A percentile compares a stretch with the other conserved stretches of the same genome.
Conservation (phyloP, 164 flowering plant genomes). For the Berberis thunbergii region DNA sequence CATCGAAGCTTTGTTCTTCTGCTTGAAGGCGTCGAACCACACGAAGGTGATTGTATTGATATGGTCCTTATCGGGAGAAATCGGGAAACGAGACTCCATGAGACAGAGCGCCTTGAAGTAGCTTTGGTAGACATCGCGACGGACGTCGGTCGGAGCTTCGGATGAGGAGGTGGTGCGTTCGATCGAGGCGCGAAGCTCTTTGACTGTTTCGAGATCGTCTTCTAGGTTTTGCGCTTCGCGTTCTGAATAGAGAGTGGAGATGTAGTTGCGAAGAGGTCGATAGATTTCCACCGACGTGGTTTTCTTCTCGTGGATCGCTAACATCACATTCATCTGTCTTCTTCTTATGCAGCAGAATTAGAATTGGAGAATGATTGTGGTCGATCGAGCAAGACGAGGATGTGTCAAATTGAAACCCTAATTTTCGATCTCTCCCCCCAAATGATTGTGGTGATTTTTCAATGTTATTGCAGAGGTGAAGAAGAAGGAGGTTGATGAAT, state of each 20-base stretch:
- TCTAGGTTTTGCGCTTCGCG: slow-evolving; percentile 87
- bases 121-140: slow-evolving; percentile 65
- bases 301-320: slow-evolving; percentile 90
- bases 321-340: slow-evolving; percentile 42
- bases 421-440: too few relatives aligned
- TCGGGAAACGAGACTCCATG: slow-evolving; percentile 85
- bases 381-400: too few relatives aligned
- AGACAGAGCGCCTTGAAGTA: slow-evolving; percentile 66
- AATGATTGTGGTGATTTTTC: too few relatives aligned
- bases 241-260: slow-evolving; percentile 65
- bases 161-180: slow-evolving; percentile 52
- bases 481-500: too few relatives aligned
- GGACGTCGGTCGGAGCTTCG: slow-evolving; percentile 41
- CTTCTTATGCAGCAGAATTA: too few relatives aligned
- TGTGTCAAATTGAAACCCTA: too few relatives aligned
- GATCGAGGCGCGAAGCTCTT: slow-evolving; percentile 51
- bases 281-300: slow-evolving; percentile 60
- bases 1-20: slow-evolving; percentile 60
- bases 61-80: slow-evolving; percentile 82
- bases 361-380: too few relatives aligned
- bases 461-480: too few relatives aligned
- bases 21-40: slow-evolving; percentile 88
- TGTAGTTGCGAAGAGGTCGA: slow-evolving; percentile 81
- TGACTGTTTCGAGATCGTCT: slow-evolving; percentile 72
- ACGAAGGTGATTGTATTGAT: slow-evolving; percentile 57